Evolutionary conservation across 2,329 filamentous ascomycete genomes (phyloP), one percentile per base, ranked within the genome.

Genomic region (Colletotrichum gloeosporioides): DNA sequence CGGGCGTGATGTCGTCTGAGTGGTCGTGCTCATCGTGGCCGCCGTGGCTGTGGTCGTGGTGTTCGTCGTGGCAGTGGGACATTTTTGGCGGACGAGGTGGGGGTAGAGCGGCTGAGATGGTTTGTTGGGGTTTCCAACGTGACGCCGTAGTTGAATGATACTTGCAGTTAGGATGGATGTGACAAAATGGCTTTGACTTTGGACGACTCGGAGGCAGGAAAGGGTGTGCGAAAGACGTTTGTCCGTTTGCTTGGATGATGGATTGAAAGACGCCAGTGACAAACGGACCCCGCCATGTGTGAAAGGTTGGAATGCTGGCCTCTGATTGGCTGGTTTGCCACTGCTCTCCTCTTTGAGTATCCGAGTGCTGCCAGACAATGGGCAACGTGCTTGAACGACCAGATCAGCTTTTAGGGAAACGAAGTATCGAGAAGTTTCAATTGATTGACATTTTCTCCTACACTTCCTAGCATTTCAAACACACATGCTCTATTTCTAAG

Each of bases 1-100:
- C 96, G 1, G 97, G 97, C 3, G 95, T 96, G 81, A 98, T 92
- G 87, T 99, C 96, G 87, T 99, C 95, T 63, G 92, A 93, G 86
- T 98, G 96, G 85, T 98, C 96, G 84, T 98, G 96, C 57, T 88
- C 90, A 80, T 92, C 88, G 74, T 88, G 86, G 78, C 88, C 87
- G 73, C 84, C 88, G 80, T 91, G 89, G 72, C 84, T 88, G 80
- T 91, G 89, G 77, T 87, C 82, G 29, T 82, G 82, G 79, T 90
- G 88, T 77, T 90, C 89, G 77, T 89, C 86, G 82, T 90, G 88
- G 79, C 88, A 90, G 81, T 89, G 88, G 55, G 85, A 85, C 85
- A 87, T 87, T 68, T 69, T 69, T 64, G 27, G 39, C 27, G 6
- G 25, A 7, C 13, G 29, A 36, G 62, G 22, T 71, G 62, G 36